Base-by-base conservation (phyloP, 2,329 filamentous ascomycete species). In the Fusarium tricinctum region DNA sequence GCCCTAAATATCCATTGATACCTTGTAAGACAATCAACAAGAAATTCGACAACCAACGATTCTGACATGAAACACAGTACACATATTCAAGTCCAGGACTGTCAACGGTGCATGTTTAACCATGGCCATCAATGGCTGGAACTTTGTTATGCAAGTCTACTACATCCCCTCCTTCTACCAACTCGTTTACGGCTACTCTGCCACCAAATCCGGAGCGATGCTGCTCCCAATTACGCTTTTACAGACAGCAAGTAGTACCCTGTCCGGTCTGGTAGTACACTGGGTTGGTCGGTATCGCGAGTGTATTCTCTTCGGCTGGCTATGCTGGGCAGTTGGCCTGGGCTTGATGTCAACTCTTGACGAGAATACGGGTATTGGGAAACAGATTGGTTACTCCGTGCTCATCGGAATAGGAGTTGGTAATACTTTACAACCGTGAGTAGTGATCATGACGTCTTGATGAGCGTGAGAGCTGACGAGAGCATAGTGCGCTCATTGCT, bases 81-180 rank as follows among this genome's bases (percentile, higher is more conserved):
- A 85, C 64, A 85, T 89, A 17, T 87, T 88, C 79, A 82, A 82
- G 66, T 81, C 79, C 2, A 78, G 77, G 17, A 85, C 87, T 30
- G 84, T 87, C 30, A 85, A 85, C 35, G 85, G 86, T 2, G 84
- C 85, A 1, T 86, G 83, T 60, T 66, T 88, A 19, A 86, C 84
- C 17, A 86, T 86, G 83, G 84, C 85, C 35, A 82, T 88, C 71
- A 87, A 87, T 50, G 85, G 86, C 5, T 88, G 86, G 85, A 87
- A 87, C 66, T 87, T 87, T 56, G 78, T 87, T 23, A 82, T 86
- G n/a, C 85, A 88, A 63, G 77, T 85, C 9, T 85, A 85, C 65
- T 85, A 81, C 58, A 79, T 83, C 6, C 81, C 81, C 0, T 77
- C 79, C 1, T 84, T 83, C 63, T 84, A 84, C 63, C 83, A 84